Evolutionary conservation across 208 protist genomes (phyloP), one percentile per base, ranked within the genome.

Genomic region (Leptomonas seymouri): DNA sequence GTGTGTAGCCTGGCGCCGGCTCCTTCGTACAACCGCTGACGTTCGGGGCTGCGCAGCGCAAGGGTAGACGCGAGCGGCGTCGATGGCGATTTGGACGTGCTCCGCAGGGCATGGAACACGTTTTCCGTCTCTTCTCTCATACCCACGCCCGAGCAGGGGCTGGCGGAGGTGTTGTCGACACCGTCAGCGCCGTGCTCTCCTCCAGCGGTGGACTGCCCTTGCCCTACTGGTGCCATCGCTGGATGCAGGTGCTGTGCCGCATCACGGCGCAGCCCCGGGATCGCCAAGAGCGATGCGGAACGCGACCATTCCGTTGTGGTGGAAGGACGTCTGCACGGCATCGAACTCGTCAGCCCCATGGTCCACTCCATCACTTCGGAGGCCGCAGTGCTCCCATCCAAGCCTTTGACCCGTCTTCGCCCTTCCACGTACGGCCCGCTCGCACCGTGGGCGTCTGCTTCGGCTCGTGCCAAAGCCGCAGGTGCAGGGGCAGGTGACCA

Each of bases 291-390:
- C 2, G 61, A 67, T 0, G 61, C 57, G 9, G 61, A 67, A 4
- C 21, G 49, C 12, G 61, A 57, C n/a, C 46, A 67, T 4, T 14
- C 48, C 7, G 31, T 44, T 5, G 61, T 46, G 14, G 46, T 39
- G 15, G 51, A 11, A 48, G 61, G 48, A 16, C 49, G 61, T 5
- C 61, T 36, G 61, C 57, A 67, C 34, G 57, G 21, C 61, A 57
- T 28, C 21, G 61, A 57, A 48, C 48, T 67, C 14, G 61, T 67
- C 61, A 67, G 61, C 49, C 61, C 61, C 61, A 57, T 57, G 34
- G 61, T 67, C 48, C 48, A 67, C 49, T 67, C 61, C 34, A 48
- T 31, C 4, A 57, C 28, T 2, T 67, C 61, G 3, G 61, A 67
- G 12, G 48, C 36, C 1, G 61, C 61, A 1, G 48, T 45, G 48